Conservation (phyloP, 768 basidiomycete genomes). For the Lyophyllum atratum region DNA sequence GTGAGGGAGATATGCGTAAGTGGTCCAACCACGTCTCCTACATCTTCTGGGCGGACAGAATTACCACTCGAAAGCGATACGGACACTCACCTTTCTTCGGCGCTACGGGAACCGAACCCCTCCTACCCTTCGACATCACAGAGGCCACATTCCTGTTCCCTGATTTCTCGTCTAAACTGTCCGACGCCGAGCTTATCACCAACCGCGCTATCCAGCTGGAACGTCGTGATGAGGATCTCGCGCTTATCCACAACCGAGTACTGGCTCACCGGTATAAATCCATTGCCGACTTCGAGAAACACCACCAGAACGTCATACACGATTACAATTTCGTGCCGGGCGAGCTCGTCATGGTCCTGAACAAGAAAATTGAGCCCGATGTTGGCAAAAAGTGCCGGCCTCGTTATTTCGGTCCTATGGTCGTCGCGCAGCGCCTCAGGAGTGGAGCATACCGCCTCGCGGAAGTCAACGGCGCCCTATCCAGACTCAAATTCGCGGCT, state of each 20-base stretch:
- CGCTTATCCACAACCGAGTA: neutral
- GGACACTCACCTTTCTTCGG: slow-evolving; percentile 38
- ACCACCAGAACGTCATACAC: slow-evolving; percentile 10
- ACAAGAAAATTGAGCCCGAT: slow-evolving; percentile 17
- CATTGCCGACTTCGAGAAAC: slow-evolving; percentile 15
- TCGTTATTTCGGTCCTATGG: neutral
- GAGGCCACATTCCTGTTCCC: slow-evolving; percentile 19
- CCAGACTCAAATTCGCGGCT: slow-evolving; percentile 4
- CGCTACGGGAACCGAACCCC: slow-evolving; percentile 32
- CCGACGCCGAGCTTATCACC: neutral
- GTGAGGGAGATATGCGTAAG: slow-evolving; percentile 23
- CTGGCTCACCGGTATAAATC: neutral
- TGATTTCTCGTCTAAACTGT: neutral
- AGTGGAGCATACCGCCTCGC: neutral
- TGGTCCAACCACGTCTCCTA: slow-evolving; percentile 30
- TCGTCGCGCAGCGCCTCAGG: neutral
- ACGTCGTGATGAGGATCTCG: slow-evolving; percentile 15
- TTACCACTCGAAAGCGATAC: slow-evolving; percentile 26
- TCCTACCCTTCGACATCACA: slow-evolving; percentile 30
- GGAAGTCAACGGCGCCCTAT: slow-evolving; percentile 10
- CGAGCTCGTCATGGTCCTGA: slow-evolving; percentile 27
- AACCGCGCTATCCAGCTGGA: neutral
- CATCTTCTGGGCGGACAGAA: slow-evolving; percentile 34
- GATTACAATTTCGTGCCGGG: slow-evolving; percentile 28
- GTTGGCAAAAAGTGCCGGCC: neutral